Evolutionary conservation across 2,329 filamentous ascomycete species (phyloP).

Genomic region (Lasiodiplodia theobromae): DNA sequence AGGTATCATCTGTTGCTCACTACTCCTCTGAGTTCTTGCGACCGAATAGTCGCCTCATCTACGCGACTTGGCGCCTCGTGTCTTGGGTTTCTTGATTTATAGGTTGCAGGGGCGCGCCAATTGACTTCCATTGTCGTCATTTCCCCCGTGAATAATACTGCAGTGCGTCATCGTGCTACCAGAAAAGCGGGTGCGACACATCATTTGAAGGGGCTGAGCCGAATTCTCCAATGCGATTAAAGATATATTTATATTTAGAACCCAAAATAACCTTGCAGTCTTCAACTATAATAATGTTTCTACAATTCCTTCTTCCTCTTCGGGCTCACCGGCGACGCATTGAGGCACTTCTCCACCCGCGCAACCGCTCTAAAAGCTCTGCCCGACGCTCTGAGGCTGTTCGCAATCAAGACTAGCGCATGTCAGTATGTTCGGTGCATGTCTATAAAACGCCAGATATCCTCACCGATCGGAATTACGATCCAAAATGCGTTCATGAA

Average conservation of each 20-base stretch:
- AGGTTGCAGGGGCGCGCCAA: background rate
- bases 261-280: background rate
- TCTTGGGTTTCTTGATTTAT: constrained; percentile 13
- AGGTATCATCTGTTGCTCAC: background rate
- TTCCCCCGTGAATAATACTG: background rate
- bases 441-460: background rate
- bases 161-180: constrained; percentile 13
- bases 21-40: background rate
- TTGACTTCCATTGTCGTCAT: background rate
- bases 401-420: constrained; percentile 40
- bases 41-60: background rate
- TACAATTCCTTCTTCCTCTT: constrained; percentile 40
- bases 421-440: constrained; percentile 24
- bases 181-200: constrained; percentile 3
- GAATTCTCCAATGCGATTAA: background rate
- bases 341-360: constrained; percentile 44
- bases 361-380: constrained; percentile 46
- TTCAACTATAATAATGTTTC: background rate
- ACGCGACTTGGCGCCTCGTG: background rate
- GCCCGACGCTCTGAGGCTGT: constrained; percentile 43
- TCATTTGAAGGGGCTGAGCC: background rate
- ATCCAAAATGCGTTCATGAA: constrained; percentile 73
- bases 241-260: background rate
- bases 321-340: constrained; percentile 33
- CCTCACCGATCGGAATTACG: constrained; percentile 64